Percentiles rank a stretch among this genome's conserved stretches.
phyloP scores from a whole-genome alignment of 2,329 filamentous ascomycete genomes.

The Teratosphaeria viscida region DNA sequence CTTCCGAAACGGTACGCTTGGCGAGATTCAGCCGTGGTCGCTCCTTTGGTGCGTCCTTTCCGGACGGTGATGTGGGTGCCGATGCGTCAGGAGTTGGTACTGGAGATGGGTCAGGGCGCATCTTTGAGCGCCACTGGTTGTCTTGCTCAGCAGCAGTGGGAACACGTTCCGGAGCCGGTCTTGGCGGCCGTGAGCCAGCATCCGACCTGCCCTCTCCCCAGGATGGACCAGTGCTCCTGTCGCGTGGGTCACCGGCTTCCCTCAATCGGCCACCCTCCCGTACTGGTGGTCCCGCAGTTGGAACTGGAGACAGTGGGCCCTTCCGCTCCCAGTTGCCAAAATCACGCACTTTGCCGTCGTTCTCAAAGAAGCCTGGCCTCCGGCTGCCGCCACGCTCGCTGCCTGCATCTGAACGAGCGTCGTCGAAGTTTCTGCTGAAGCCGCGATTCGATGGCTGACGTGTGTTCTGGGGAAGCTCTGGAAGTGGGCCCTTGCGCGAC shows the following conservation, averaged over 20 bases:
- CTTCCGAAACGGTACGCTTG: slow-evolving; percentile 84
- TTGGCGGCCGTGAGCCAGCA: slow-evolving; percentile 69
- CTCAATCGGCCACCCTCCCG: slow-evolving; percentile 50
- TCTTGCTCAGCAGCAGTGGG: slow-evolving; percentile 87
- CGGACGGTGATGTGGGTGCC: slow-evolving; percentile 62
- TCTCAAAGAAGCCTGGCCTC: slow-evolving; percentile 54
- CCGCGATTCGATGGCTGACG: slow-evolving; percentile 38
- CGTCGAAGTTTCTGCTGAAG: slow-evolving; percentile 25
- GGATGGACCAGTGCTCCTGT: slow-evolving; percentile 51
- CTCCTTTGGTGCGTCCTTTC: slow-evolving; percentile 45
- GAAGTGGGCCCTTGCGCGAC: slow-evolving; percentile 84
- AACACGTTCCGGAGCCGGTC: slow-evolving; percentile 53
- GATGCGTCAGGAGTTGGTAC: slow-evolving; percentile 57
- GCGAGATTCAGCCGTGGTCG: slow-evolving; percentile 78
- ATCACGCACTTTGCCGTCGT: slow-evolving; percentile 67
- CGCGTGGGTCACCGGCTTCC: slow-evolving; percentile 47
- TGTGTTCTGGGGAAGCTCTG: slow-evolving; percentile 52
- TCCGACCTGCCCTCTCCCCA: slow-evolving; percentile 62
- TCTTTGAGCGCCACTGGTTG: slow-evolving; percentile 82
- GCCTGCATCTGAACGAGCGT: slow-evolving; percentile 40
- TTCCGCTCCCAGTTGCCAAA: slow-evolving; percentile 91
- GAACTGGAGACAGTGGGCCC: slow-evolving; percentile 70
- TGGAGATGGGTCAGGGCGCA: slow-evolving; percentile 72
- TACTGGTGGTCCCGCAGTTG: slow-evolving; percentile 31
- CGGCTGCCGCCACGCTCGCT: slow-evolving; percentile 42